These are phyloP conservation scores for Paxillus ammoniavirescens DNA, from an alignment of 768 basidiomycete genomes.

Conservation along the genomic window DNA sequence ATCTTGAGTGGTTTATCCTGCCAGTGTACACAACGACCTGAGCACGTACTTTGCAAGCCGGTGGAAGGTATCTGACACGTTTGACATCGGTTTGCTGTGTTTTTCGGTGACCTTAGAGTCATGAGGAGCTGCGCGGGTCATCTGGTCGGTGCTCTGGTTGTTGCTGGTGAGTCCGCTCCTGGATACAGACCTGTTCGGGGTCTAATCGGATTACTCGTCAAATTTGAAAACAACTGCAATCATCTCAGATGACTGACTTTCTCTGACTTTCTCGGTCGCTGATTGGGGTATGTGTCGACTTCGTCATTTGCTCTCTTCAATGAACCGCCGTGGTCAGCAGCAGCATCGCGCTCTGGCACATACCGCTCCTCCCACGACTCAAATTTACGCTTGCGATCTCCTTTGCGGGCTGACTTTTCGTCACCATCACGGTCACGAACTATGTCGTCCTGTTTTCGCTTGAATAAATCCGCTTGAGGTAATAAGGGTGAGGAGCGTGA, in stretches of 20 bases:
- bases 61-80: slow-evolving; percentile 34
- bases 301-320: slow-evolving; percentile 29
- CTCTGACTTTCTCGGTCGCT: slow-evolving; percentile 26
- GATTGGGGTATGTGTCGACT: slow-evolving; percentile 22
- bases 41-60: slow-evolving; percentile 35
- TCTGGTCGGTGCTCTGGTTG: slow-evolving; percentile 7
- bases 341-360: slow-evolving; percentile 17
- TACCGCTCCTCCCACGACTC: slow-evolving; percentile 18
- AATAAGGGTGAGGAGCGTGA: slow-evolving; percentile 37
- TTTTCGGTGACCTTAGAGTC: background rate
- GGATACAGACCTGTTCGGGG: slow-evolving; percentile 8
- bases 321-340: slow-evolving; percentile 13
- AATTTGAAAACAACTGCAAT: background rate
- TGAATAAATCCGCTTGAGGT: slow-evolving; percentile 46
- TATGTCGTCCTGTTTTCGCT: slow-evolving; percentile 23
- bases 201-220: slow-evolving; percentile 14
- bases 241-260: slow-evolving; percentile 20
- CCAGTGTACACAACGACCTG: slow-evolving; percentile 3
- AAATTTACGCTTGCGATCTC: slow-evolving; percentile 23
- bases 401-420: slow-evolving; percentile 18
- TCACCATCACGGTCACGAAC: slow-evolving; percentile 23
- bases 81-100: slow-evolving; percentile 6
- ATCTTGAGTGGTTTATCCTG: slow-evolving; percentile 8
- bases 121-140: background rate
- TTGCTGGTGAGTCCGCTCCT: slow-evolving; percentile 1